These are phyloP conservation scores for Aspergillus clavatus DNA, from an alignment of 2,329 filamentous ascomycete genomes.

Conservation along the genomic window DNA sequence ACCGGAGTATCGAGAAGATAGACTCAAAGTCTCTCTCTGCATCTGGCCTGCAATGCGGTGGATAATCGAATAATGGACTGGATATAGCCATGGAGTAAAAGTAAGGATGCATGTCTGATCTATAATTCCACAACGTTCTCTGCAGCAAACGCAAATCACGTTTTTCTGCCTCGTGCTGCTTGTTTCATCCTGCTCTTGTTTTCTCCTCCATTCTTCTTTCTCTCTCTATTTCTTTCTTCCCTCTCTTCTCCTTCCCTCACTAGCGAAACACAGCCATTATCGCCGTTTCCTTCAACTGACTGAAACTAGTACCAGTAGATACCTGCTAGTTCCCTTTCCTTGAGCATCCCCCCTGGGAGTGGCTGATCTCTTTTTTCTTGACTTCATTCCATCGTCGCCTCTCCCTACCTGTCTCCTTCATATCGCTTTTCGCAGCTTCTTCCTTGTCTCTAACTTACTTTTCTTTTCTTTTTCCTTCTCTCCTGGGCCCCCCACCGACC, in stretches of 20 bases:
- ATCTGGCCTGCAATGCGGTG: no score
- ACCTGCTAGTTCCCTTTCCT: no score
- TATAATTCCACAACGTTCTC: no score
- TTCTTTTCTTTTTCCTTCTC: neutral
- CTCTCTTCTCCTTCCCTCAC: conserved; percentile 2
- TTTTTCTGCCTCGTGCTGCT: neutral
- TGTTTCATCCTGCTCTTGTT: conserved; percentile 5
- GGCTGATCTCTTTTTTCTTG: conserved; percentile 1
- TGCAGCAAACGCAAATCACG: conserved; percentile 1
- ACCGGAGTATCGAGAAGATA: no score
- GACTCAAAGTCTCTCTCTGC: no score
- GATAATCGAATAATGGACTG: neutral
- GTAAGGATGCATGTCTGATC: no score
- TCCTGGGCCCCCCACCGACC: neutral
- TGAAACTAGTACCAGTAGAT: no score
- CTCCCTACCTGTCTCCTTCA: conserved; percentile 4
- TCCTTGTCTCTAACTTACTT: neutral
- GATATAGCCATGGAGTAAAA: no score
- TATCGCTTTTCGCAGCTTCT: conserved; percentile 4
- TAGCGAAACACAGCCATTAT: conserved; percentile 16
- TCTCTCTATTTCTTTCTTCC: neutral
- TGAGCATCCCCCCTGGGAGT: conserved; percentile 6
- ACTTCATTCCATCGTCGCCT: no score
- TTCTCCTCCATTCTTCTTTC: conserved; percentile 2
- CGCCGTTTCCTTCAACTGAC: neutral